Base-by-base conservation (phyloP, 2,329 filamentous ascomycete species). In the Mollisiaceae sp. region DNA sequence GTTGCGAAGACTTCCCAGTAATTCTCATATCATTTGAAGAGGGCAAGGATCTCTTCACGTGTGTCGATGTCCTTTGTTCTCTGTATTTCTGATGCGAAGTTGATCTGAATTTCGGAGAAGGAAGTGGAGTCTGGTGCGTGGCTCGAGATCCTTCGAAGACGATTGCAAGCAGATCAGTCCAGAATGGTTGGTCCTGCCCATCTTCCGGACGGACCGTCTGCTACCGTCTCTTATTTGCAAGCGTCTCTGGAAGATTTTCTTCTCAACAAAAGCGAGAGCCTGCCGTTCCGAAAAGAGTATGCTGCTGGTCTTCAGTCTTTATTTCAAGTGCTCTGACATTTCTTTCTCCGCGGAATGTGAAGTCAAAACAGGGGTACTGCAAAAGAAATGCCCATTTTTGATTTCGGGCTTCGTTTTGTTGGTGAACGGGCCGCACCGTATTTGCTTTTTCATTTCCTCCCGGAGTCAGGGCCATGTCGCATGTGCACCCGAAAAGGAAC, bases 261-360 rank as follows among this genome's bases (percentile, higher is more conserved):
- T 50, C n/a, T 50, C n/a, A 6, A 18, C 11, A 43, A 43, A 15
- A 43, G 9, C 3, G 41, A 18, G 6, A 15, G 41, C n/a, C 11
- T 43, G 41, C 41, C 41, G 14, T 43, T 18, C 41, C 41, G 1
- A n/a, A 43, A 43, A 43, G 41, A 18, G 38, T 41, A 18, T 11
- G 15, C 38, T 41, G 38, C 15, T 41, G 11, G 11, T 43, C 12
- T 43, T 18, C 41, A 43, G n/a, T 43, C 41, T 43, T 43, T 43
- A 43, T 43, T 43, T 8, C 41, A n/a, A 43, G 41, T 18, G 41
- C 41, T 43, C 38, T 41, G 38, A 41, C 38, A 41, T 12, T 41
- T 41, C 43, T 20, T 45, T 45, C 43, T 45, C 43, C 43, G 43
- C 43, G 43, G 43, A 41, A 41, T 12, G 43, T n/a, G n/a, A n/a